Percentiles rank a stretch among this genome's conserved stretches.
Evolutionary conservation across 495 filamentous ascomycete species (phyloP).

Genomic region (Hyaloscypha finlandica): DNA sequence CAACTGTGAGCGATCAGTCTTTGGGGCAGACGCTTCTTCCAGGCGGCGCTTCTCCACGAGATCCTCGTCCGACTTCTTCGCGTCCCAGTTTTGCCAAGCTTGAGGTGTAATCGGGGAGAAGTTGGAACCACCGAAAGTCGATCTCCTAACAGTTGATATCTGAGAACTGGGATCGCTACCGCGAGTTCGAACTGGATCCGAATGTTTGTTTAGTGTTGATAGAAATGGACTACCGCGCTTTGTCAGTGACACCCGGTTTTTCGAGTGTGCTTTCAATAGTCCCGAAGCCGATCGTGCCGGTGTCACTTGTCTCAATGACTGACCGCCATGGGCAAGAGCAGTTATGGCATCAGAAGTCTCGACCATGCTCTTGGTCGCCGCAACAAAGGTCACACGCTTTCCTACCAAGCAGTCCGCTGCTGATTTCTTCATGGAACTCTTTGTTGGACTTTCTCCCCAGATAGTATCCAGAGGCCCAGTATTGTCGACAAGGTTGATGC

Average conservation of each 20-base stretch:
- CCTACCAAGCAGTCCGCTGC: neutral
- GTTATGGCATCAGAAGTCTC: too few relatives aligned
- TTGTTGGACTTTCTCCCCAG: neutral
- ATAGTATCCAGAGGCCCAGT: neutral
- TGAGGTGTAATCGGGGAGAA: neutral
- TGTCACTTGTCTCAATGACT: too few relatives aligned
- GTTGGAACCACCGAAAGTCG: neutral
- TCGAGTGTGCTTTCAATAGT: neutral
- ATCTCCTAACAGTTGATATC: neutral
- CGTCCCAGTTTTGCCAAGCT: constrained; percentile 26
- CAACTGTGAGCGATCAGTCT: neutral
- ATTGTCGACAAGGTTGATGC: too few relatives aligned
- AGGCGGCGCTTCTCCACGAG: neutral
- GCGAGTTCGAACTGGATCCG: neutral
- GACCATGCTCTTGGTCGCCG: neutral
- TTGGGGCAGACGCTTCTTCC: neutral
- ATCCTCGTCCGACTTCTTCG: constrained; percentile 20
- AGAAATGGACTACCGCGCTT: neutral
- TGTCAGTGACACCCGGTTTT: too few relatives aligned
- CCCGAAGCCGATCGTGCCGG: neutral
- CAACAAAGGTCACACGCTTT: neutral
- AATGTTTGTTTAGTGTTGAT: neutral
- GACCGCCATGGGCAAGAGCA: too few relatives aligned
- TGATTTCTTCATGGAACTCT: neutral
- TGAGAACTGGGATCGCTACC: neutral